phyloP scores from a whole-genome alignment of 2,329 filamentous ascomycete genomes.

The Trichoderma lentiforme region DNA sequence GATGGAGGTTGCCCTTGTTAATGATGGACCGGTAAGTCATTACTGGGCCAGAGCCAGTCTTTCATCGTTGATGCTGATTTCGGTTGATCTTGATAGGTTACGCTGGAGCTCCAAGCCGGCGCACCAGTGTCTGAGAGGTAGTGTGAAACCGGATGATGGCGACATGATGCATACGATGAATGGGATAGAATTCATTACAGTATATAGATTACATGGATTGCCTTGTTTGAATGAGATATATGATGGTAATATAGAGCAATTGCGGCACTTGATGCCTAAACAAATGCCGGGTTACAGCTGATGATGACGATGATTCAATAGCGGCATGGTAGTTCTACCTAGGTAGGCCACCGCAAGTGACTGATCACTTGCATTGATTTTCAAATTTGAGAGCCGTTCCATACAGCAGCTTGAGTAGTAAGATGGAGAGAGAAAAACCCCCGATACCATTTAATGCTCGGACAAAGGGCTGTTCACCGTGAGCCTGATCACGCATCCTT shows the following conservation, averaged over 20 bases:
- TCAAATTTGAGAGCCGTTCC: neutral
- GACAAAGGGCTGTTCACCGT: neutral
- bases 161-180: neutral
- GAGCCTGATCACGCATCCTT: no score
- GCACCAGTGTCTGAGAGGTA: slow-evolving; percentile 21
- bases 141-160: neutral
- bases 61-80: neutral
- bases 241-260: neutral
- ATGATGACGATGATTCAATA: neutral
- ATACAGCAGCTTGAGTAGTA: neutral
- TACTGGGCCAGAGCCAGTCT: neutral
- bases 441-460: neutral
- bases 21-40: slow-evolving; percentile 66
- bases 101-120: slow-evolving; percentile 27
- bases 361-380: neutral
- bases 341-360: neutral
- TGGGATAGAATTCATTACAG: neutral
- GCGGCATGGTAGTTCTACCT: neutral
- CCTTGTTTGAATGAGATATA: neutral
- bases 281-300: neutral
- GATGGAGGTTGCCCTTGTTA: slow-evolving; percentile 95
- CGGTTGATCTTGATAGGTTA: slow-evolving; percentile 22
- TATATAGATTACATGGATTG: neutral
- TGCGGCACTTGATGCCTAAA: neutral
- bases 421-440: neutral